Evolutionary conservation across 257 asterid species (phyloP), one percentile per base, ranked within the genome.

Genomic region (Solanum neorickii): DNA sequence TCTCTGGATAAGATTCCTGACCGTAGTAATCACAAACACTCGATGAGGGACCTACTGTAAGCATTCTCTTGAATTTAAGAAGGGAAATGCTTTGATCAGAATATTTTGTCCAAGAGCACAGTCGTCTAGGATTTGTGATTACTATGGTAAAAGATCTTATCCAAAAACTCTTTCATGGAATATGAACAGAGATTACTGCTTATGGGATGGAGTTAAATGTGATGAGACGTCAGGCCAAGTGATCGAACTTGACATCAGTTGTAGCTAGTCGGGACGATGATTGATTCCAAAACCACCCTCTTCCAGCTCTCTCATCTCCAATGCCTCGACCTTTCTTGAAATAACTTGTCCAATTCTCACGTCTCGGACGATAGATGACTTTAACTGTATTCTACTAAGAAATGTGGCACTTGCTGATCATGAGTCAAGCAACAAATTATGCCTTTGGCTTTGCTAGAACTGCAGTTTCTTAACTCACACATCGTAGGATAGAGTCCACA

Each of bases 161-260:
- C 46, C 86, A 2, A 82, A 82, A 85, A 87, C 60, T 0, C 25
- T 14, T 2, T 86, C 90, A 52, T 86, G 90, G 91, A 86, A 82
- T 47, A 27, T 20, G 25, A 89, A 21, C n/a, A 82, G 77, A 21
- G 89, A 87, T n/a, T 87, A 86, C 23, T 89, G 90, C 78, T 44
- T 8, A 25, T 89, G 90, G 88, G 90, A 90, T 73, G 91, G 90
- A 39, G 89, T 90, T 5, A 90, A 47, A 3, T 87, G 91, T 73
- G 87, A 86, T 33, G 21, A 52, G 33, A 44, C 78, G 16, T 74
- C 85, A 0, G 89, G 88, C 46, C 74, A 77, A 12, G 88, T 90
- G 66, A 86, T 86, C 7, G 85, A 87, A 56, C 87, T 90, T 84
- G 89, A 90, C 87, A 87, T 88, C 20, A 83, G 60, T 25, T 74